Base-by-base conservation (phyloP, 148 eudicot genomes). In the Dianthus caryophyllus region DNA sequence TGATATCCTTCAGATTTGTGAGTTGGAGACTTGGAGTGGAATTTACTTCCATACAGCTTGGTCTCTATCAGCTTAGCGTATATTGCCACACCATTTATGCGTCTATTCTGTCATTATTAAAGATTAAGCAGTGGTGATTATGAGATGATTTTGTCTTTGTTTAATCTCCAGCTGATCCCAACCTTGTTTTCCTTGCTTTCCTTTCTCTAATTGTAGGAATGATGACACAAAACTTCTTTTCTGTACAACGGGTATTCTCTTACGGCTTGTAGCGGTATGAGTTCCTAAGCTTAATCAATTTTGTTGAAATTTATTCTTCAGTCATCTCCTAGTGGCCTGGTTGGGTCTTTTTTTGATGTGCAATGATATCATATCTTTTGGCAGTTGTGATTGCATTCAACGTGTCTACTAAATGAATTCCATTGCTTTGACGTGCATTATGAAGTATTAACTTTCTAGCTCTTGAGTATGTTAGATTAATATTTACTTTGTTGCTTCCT, bases 171-270 rank as follows among this genome's bases (percentile, higher is more conserved):
- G 49, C 18, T 18, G 22, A 25, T 31, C 25, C 14, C 36, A 27
- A 20, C 31, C 9, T 13, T 49, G 54, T 24, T 71, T 50, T 69
- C 60, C 51, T 30, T 64, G 21, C 53, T 64, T 27, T 60, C 24
- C 27, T 20, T 65, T 43, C 46, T 55, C 20, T 64, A 52, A 51
- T 36, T 68, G 76, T 73, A 93, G 98, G 88, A 89, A 83, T 76
- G 95, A 86, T 68, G 76, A 71, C 57, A 93, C 98, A 61, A 93
- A 86, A 77, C 96, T 93, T 71, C 91, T 93, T 49, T 93, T 93
- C 78, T 93, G 98, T 80, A 93, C 98, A 27, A 93, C 96, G 55
- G 98, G 98, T 72, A 93, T 93, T 76, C 98, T 93, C 61, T 73
- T 93, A 78, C 78, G 98, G 81, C 91, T 82, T 81, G 69, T 93